Conservation (phyloP, 2,329 filamentous ascomycete species). For the Lojkania enalia region DNA sequence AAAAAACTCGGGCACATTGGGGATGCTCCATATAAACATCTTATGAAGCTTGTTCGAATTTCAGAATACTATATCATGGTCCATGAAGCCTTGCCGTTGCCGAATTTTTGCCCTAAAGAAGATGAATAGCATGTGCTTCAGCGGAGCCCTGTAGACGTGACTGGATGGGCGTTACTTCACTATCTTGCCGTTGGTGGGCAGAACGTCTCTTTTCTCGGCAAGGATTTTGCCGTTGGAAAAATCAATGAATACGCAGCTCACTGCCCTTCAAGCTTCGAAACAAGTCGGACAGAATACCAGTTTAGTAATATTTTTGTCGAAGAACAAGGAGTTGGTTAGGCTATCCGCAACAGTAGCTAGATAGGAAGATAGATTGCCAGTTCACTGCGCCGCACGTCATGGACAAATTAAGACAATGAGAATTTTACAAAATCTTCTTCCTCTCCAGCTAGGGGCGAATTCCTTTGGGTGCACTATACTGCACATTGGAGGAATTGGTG, state of each 20-base stretch:
- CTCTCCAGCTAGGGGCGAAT: background rate
- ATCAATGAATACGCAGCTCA: background rate
- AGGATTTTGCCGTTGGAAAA: background rate
- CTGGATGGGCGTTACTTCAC: no score
- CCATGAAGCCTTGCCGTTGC: no score
- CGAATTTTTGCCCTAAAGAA: no score
- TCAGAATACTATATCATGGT: no score
- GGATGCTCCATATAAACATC: no score
- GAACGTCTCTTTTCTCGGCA: no score
- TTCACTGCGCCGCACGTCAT: slow-evolving; percentile 5
- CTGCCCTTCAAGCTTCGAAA: slow-evolving; percentile 1
- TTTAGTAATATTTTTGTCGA: slow-evolving; percentile 5
- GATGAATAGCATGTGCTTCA: no score
- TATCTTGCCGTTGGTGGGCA: no score
- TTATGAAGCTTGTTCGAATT: no score
- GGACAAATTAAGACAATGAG: slow-evolving; percentile 2
- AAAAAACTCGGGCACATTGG: no score
- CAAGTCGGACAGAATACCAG: slow-evolving; percentile 8
- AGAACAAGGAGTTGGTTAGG: background rate
- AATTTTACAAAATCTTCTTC: background rate
- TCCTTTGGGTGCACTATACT: slow-evolving; percentile 1
- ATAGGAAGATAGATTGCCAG: slow-evolving; percentile 4
- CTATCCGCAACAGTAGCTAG: background rate
- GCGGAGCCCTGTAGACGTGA: no score
- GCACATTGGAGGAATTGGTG: slow-evolving; percentile 1